Conservation (phyloP, 768 basidiomycete genomes). For the Termitomyces sp. region DNA sequence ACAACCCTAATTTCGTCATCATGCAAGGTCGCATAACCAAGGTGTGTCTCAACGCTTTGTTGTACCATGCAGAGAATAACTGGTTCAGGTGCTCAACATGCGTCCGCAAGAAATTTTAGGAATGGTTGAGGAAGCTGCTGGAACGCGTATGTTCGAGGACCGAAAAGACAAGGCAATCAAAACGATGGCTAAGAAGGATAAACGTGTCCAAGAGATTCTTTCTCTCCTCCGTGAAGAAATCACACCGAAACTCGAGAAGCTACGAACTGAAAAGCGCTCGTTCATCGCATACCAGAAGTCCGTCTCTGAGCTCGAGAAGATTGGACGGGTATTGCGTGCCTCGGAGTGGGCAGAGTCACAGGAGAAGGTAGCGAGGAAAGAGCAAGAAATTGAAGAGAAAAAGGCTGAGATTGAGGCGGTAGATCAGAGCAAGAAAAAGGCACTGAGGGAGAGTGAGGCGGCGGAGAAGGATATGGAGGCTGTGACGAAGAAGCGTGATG, state of each 20-base stretch:
- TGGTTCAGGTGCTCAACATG: constrained; percentile 90
- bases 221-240: constrained; percentile 85
- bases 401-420: constrained; percentile 45
- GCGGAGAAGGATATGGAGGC: constrained; percentile 67
- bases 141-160: constrained; percentile 99
- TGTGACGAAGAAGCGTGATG: constrained; percentile 76
- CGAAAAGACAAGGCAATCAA: constrained; percentile 95
- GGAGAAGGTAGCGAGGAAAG: constrained; percentile 52
- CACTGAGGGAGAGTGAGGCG: constrained; percentile 50
- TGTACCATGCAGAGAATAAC: neutral
- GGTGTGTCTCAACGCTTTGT: constrained; percentile 37
- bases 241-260: constrained; percentile 88
- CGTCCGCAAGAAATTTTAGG: constrained; percentile 95
- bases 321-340: constrained; percentile 79
- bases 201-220: constrained; percentile 87
- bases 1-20: constrained; percentile 98
- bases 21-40: constrained; percentile 99
- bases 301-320: constrained; percentile 81
- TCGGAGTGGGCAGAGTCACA: constrained; percentile 81
- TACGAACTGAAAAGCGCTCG: constrained; percentile 84
- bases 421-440: constrained; percentile 48
- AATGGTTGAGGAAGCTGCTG: constrained; percentile 98
- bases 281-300: constrained; percentile 91
- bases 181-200: constrained; percentile 97
- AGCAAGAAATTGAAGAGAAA: constrained; percentile 51